phyloP scores from a whole-genome alignment of 768 basidiomycete genomes.

The Trametopsis cervina region DNA sequence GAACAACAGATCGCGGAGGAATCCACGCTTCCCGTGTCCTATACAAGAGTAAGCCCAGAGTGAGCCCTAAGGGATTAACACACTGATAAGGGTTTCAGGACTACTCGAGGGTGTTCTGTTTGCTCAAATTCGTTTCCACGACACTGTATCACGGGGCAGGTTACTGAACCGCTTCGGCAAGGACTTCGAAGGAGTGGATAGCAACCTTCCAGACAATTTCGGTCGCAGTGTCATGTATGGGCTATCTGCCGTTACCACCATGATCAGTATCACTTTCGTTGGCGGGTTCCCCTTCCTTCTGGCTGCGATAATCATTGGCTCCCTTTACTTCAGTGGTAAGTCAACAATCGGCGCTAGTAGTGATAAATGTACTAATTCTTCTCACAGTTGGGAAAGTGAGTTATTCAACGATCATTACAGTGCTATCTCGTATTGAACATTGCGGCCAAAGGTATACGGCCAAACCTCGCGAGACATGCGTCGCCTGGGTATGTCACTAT shows the following conservation, averaged over 20 bases:
- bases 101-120: constrained; percentile 79
- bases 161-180: constrained; percentile 83
- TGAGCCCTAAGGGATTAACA: too few relatives aligned
- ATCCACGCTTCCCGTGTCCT: constrained; percentile 73
- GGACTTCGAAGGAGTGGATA: constrained; percentile 88
- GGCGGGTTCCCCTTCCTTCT: constrained; percentile 74
- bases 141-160: constrained; percentile 82
- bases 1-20: constrained; percentile 53
- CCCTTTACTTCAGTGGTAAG: constrained; percentile 68
- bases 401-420: constrained; percentile 15
- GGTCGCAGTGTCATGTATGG: constrained; percentile 69
- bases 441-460: constrained; percentile 44
- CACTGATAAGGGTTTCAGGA: constrained; percentile 23
- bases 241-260: constrained; percentile 63
- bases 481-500: constrained; percentile 56
- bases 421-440: constrained; percentile 1
- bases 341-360: too few relatives aligned
- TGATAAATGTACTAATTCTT: constrained; percentile 33
- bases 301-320: constrained; percentile 46
- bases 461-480: constrained; percentile 88
- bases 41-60: constrained; percentile 60
- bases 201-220: constrained; percentile 77
- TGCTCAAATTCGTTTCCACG: constrained; percentile 88
- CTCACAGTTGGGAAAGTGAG: constrained; percentile 31
- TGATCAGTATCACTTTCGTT: constrained; percentile 68